Evolutionary conservation across 2,329 filamentous ascomycete species (phyloP).

Genomic region (Pseudofabraea citricarpa): DNA sequence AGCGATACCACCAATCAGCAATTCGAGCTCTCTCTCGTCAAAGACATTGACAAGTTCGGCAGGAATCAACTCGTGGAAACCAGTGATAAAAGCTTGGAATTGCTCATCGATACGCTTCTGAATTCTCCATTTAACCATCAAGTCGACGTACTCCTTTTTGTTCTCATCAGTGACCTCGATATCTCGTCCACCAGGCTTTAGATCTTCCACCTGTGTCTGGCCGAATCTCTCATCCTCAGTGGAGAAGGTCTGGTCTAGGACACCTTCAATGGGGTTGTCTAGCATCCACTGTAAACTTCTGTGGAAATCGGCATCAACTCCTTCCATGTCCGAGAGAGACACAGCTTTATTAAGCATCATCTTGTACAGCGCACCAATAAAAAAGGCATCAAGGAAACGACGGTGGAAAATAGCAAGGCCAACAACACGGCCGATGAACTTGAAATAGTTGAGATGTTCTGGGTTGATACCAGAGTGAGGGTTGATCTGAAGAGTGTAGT

Average conservation of each 20-base stretch:
- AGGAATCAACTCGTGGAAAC: constrained; percentile 96
- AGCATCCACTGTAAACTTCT: constrained; percentile 95
- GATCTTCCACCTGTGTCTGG: constrained; percentile 87
- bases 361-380: constrained; percentile 98
- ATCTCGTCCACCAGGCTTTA: constrained; percentile 83
- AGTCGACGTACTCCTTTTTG: constrained; percentile 97
- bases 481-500: constrained; percentile 99
- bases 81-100: constrained; percentile 95
- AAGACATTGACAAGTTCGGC: constrained; percentile 97
- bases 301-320: constrained; percentile 97
- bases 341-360: constrained; percentile 97
- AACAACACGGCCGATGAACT: constrained; percentile 97
- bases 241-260: constrained; percentile 92
- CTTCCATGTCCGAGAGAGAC: constrained; percentile 91
- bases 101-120: constrained; percentile 98
- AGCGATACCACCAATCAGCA: constrained; percentile 97
- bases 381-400: constrained; percentile 96
- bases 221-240: constrained; percentile 97
- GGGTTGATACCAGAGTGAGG: constrained; percentile 98
- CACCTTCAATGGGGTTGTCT: constrained; percentile 94
- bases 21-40: constrained; percentile 92
- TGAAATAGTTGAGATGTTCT: constrained; percentile 99
- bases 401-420: constrained; percentile 97
- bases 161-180: constrained; percentile 98
- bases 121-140: constrained; percentile 99